These are phyloP conservation scores for Phytophthora fragariaefolia DNA, from an alignment of 352 stramenopile species.

Conservation along the genomic window DNA sequence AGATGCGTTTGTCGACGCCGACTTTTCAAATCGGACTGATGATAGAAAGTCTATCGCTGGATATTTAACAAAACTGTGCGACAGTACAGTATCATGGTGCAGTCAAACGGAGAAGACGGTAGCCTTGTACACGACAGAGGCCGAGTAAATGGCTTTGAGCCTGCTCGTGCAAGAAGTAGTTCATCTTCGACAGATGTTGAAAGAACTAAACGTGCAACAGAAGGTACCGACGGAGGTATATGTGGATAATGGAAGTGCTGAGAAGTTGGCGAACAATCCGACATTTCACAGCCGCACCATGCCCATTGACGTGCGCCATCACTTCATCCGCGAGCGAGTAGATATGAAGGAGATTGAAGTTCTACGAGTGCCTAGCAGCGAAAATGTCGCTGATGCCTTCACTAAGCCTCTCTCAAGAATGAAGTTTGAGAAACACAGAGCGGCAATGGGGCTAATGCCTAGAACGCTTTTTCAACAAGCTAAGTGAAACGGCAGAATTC, in stretches of 20 bases:
- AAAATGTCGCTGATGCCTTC: slow-evolving; percentile 34
- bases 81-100: slow-evolving; percentile 8
- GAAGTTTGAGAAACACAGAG: slow-evolving; percentile 24
- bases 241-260: slow-evolving; percentile 26
- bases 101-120: background rate
- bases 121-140: slow-evolving; percentile 22
- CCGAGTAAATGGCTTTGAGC: slow-evolving; percentile 28
- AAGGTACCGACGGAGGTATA: slow-evolving; percentile 9
- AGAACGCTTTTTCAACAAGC: background rate
- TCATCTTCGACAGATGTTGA: slow-evolving; percentile 23
- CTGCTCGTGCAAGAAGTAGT: slow-evolving; percentile 29
- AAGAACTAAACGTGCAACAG: slow-evolving; percentile 18
- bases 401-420: slow-evolving; percentile 28
- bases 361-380: slow-evolving; percentile 12
- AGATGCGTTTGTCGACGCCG: background rate
- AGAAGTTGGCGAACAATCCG: slow-evolving; percentile 31
- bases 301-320: slow-evolving; percentile 26
- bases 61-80: background rate
- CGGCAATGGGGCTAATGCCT: slow-evolving; percentile 1
- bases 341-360: slow-evolving; percentile 23
- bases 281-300: slow-evolving; percentile 23
- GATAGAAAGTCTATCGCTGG: background rate
- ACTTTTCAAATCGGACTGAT: background rate
- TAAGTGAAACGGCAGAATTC: background rate
- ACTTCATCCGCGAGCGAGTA: slow-evolving; percentile 22